Conservation (phyloP, 805 yeast genomes). For the Zygosaccharomyces pseudorouxii region DNA sequence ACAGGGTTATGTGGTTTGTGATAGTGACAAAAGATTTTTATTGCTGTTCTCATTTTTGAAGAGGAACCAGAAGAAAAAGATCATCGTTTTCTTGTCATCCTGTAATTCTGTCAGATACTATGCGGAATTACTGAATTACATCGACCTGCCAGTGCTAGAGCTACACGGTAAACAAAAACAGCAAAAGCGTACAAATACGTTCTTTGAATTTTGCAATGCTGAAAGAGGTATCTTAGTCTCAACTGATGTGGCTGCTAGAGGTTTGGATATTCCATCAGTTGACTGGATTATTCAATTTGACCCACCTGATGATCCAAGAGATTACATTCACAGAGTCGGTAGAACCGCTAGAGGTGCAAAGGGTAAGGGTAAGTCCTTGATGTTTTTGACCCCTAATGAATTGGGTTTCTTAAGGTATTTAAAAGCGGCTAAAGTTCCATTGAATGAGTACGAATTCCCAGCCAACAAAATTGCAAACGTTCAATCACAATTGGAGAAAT, state of each 20-base stretch:
- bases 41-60: constrained; percentile 88
- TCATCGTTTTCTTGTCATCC: constrained; percentile 91
- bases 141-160: constrained; percentile 94
- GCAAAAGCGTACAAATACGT: constrained; percentile 96
- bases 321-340: constrained; percentile 97
- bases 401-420: constrained; percentile 90
- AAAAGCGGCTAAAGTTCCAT: constrained; percentile 95
- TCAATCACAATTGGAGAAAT: constrained; percentile 86
- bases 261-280: constrained; percentile 95
- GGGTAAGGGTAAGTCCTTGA: constrained; percentile 88
- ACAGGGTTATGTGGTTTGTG: constrained; percentile 98
- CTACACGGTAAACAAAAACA: constrained; percentile 98
- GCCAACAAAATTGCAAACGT: constrained; percentile 91
- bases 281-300: constrained; percentile 99
- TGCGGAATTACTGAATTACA: constrained; percentile 90
- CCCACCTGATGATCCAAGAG: constrained; percentile 99
- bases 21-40: constrained; percentile 88
- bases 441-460: constrained; percentile 97
- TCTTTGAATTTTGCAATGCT: constrained; percentile 97
- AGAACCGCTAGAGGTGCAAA: constrained; percentile 93
- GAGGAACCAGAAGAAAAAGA: constrained; percentile 85
- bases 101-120: constrained; percentile 97
- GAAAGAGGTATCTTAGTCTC: constrained; percentile 88
- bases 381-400: constrained; percentile 93
- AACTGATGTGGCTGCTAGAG: constrained; percentile 99